Evolutionary conservation across 768 basidiomycete genomes (phyloP).

Genomic region (Lyophyllum decastes): DNA sequence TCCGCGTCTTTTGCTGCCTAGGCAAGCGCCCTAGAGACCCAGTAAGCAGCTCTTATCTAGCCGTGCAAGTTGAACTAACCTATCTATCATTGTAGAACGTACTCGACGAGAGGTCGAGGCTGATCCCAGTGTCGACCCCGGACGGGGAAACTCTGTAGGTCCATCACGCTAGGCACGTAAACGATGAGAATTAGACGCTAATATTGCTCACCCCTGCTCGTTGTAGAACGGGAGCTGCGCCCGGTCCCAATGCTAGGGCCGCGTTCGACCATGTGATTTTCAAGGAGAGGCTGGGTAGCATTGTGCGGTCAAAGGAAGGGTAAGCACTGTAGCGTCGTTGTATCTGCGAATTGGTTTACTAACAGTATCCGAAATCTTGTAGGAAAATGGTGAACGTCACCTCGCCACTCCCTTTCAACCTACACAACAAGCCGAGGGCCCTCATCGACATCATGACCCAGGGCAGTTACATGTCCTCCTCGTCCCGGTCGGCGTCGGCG

Average conservation of each 20-base stretch:
- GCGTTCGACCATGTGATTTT: constrained; percentile 47
- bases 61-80: background rate
- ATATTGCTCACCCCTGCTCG: background rate
- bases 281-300: constrained; percentile 50
- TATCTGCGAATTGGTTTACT: too few species aligned
- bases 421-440: constrained; percentile 42
- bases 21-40: constrained; percentile 17
- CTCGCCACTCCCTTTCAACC: constrained; percentile 55
- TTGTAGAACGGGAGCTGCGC: constrained; percentile 4
- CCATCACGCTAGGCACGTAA: background rate
- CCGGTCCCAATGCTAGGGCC: background rate
- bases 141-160: constrained; percentile 11
- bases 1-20: constrained; percentile 23
- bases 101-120: constrained; percentile 26
- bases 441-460: constrained; percentile 17
- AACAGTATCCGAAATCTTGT: too few species aligned
- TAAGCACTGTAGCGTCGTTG: constrained; percentile 27
- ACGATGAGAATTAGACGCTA: background rate
- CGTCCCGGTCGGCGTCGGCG: constrained; percentile 26
- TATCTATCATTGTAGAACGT: constrained; percentile 8
- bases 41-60: constrained; percentile 4
- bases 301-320: constrained; percentile 63
- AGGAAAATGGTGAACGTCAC: constrained; percentile 70
- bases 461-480: constrained; percentile 20
- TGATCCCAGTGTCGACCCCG: constrained; percentile 25